These are phyloP conservation scores for Daedaleopsis nitida DNA, from an alignment of 768 basidiomycete genomes.

Conservation along the genomic window DNA sequence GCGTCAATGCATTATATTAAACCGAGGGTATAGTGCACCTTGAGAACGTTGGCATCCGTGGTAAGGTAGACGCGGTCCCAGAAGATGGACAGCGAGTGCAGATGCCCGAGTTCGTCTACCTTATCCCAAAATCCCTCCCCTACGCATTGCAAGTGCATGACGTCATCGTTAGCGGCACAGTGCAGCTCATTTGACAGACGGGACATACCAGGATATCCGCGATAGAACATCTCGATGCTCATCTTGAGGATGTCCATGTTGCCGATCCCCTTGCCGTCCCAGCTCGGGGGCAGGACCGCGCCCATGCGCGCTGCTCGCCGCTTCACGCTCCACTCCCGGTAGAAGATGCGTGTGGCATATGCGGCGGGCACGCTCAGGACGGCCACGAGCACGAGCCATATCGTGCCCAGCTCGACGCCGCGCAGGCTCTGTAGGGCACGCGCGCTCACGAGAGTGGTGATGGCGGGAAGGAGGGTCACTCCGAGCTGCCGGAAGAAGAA, in stretches of 20 bases:
- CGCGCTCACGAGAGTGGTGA: too few species aligned
- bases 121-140: too few species aligned
- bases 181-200: too few species aligned
- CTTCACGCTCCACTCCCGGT: neutral
- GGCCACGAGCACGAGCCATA: neutral
- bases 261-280: constrained; percentile 34
- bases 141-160: too few species aligned
- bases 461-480: too few species aligned
- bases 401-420: neutral
- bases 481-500: too few species aligned
- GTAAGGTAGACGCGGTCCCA: constrained; percentile 19
- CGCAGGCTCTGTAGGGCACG: too few species aligned
- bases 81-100: constrained; percentile 14
- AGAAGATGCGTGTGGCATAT: neutral
- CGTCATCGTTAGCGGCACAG: too few species aligned
- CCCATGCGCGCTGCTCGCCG: neutral
- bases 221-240: constrained; percentile 19
- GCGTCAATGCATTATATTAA: too few species aligned
- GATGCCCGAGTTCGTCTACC: too few species aligned
- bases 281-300: constrained; percentile 26
- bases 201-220: constrained; percentile 39
- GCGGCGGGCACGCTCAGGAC: constrained; percentile 1
- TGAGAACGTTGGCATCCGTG: constrained; percentile 30
- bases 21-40: constrained; percentile 25
- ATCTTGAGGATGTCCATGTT: constrained; percentile 35